Evolutionary conservation across 768 basidiomycete species (phyloP), one percentile per base, ranked within the genome.

Genomic region (Mycena maculata): DNA sequence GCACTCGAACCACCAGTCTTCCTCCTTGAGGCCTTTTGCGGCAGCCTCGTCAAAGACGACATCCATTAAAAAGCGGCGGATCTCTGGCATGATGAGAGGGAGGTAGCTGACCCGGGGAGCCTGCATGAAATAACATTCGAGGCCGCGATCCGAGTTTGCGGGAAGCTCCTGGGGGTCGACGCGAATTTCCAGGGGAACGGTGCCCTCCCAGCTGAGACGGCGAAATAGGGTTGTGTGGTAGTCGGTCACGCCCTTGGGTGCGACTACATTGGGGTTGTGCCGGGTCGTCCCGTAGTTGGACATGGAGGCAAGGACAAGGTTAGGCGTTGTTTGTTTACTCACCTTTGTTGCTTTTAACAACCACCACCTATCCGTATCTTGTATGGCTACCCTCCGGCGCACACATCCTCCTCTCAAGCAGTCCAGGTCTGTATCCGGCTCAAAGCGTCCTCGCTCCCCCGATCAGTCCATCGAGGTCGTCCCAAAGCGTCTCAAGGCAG

Each of bases 1-100:
- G 68, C 90, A 92, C 79, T 98, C 95, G 77, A 99, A 98, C 98
- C 97, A 99, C 93, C 97, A 95, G 57, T 96, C 93, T 63, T 94
- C 92, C 70, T 96, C 94, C 74, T 92, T 92, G 65, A 96, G 79
- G 12, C 84, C 73, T 66, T 90, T 90, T 6, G 89, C 89, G 31
- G 91, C 90, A 38, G 87, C 85, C 73, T 97, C 95, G 75, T 98
- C 95, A 73, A 98, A 91, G 15, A 96, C 93, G 60, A 98, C 90
- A 70, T 98, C 94, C 83, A 93, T 90, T 68, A 99, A 85, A 79
- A 95, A 95, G 72, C 90, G 87, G 64, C 91, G 88, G 64, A 99
- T 88, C 74, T 98, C 95, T 4, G 95, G 91, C 74, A 98, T 87
- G 49, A 99, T 80, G 28, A 99, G 84, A 15, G 98, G 94, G 38